A percentile compares a stretch with the other conserved stretches of the same genome.
These are phyloP conservation scores for Scutellaria galericulata DNA, from an alignment of 257 asterid species.

Conservation along the genomic window DNA sequence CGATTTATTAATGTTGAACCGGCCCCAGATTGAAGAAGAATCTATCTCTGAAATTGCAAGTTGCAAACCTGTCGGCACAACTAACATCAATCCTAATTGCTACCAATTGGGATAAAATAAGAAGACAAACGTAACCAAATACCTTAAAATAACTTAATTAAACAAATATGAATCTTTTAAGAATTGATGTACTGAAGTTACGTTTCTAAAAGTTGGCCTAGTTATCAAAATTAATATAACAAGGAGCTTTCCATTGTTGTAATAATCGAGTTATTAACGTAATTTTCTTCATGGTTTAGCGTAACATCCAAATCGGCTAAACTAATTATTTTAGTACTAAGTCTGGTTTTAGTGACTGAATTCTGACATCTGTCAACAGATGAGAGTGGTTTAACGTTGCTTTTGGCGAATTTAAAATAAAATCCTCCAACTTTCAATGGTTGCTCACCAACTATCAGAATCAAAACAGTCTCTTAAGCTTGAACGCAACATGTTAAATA, in stretches of 20 bases:
- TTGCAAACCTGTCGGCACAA: conserved; percentile 24
- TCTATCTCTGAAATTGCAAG: neutral
- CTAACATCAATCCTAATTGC: conserved; percentile 8
- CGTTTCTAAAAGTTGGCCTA: conserved; percentile 21
- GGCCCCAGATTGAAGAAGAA: neutral
- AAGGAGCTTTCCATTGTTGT: neutral
- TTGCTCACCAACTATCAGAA: conserved; percentile 47
- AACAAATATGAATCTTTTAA: neutral
- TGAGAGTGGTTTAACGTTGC: conserved; percentile 23
- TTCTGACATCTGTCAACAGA: conserved; percentile 27
- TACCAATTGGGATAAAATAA: neutral
- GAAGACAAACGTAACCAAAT: neutral
- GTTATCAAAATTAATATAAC: neutral
- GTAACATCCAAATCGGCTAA: conserved; percentile 36
- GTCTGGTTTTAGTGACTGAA: neutral
- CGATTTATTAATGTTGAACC: neutral
- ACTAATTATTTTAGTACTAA: conserved; percentile 7
- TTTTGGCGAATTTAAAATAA: neutral
- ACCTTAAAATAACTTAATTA: neutral
- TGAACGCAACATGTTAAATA: conserved; percentile 24
- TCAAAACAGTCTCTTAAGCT: conserved; percentile 9
- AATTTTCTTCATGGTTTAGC: conserved; percentile 11
- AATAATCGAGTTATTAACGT: conserved; percentile 24
- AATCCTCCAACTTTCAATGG: conserved; percentile 39
- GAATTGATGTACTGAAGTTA: conserved; percentile 26